Evolutionary conservation across 371 early-diverging fungal genomes (phyloP).

Genomic region (Rhizopus sp.): DNA sequence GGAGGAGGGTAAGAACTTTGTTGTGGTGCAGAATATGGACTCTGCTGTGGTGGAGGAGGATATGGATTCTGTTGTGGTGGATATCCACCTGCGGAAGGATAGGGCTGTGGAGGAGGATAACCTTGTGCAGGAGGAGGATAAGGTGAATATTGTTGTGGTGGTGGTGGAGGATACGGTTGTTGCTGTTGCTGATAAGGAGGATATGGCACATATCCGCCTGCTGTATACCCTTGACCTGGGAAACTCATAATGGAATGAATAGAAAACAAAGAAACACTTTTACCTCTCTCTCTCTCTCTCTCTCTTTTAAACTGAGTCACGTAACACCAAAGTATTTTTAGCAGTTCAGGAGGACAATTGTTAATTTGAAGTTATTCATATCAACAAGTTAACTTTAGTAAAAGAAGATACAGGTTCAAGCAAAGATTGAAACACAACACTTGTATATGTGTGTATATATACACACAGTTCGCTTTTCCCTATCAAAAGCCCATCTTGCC

Average conservation of each 20-base stretch:
- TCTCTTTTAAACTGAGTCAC: too few relatives aligned
- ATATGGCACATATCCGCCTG: constrained; percentile 16
- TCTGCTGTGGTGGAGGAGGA: constrained; percentile 10
- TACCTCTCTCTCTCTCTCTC: too few relatives aligned
- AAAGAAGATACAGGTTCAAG: too few relatives aligned
- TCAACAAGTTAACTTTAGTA: too few relatives aligned
- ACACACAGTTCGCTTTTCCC: too few relatives aligned
- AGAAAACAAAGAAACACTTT: constrained; percentile 2
- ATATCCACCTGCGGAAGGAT: neutral
- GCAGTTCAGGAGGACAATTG: too few relatives aligned
- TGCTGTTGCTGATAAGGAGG: constrained; percentile 15
- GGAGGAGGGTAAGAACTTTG: neutral
- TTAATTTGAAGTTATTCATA: too few relatives aligned
- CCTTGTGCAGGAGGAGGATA: constrained; percentile 5
- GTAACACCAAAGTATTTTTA: too few relatives aligned
- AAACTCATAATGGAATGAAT: constrained; percentile 16
- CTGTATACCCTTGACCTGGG: constrained; percentile 23
- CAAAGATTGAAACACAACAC: too few relatives aligned
- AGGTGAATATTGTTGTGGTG: constrained; percentile 13
- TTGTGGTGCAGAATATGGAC: constrained; percentile 5
- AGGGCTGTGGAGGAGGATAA: neutral
- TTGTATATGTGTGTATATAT: too few relatives aligned
- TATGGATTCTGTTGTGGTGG: constrained; percentile 9
- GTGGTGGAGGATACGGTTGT: constrained; percentile 16
- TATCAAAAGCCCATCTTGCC: too few relatives aligned